Conservation (phyloP, 306 rosid species). For the Cercis canadensis region DNA sequence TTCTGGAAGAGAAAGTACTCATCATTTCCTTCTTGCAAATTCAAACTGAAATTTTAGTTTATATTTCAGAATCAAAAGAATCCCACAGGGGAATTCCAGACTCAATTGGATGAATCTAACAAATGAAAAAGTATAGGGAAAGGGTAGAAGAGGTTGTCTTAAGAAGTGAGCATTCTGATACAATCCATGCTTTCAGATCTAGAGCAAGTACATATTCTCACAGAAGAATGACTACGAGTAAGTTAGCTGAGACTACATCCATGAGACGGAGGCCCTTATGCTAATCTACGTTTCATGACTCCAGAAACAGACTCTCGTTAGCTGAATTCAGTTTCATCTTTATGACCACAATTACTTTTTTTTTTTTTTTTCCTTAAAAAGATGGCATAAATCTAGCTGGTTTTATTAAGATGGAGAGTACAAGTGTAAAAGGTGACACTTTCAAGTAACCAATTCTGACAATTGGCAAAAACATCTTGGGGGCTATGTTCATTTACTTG, state of each 20-base stretch:
- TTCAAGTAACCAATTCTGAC: conserved; percentile 12
- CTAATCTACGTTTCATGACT: conserved; percentile 14
- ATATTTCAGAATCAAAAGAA: conserved; percentile 11
- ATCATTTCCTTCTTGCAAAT: conserved; percentile 17
- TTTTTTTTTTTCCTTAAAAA: conserved; percentile 39
- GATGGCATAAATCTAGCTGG: conserved; percentile 6
- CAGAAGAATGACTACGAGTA: background rate
- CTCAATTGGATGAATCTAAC: conserved; percentile 9
- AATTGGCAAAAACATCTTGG: background rate
- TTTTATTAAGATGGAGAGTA: conserved; percentile 13
- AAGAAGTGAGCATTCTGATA: background rate
- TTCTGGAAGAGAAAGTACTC: conserved; percentile 24
- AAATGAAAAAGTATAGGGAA: conserved; percentile 2
- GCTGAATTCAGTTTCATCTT: conserved; percentile 28
- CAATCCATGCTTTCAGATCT: conserved; percentile 17
- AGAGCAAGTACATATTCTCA: conserved; percentile 8
- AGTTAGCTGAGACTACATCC: background rate
- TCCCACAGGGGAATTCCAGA: conserved; percentile 4
- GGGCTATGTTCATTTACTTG: conserved; percentile 2
- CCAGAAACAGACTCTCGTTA: conserved; percentile 26
- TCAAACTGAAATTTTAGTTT: conserved; percentile 16
- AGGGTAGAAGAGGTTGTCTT: conserved; percentile 20
- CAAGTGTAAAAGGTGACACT: background rate
- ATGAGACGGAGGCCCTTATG: conserved; percentile 15
- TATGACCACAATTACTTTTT: conserved; percentile 28